phyloP scores from a whole-genome alignment of 1,284 basidiomycete species.

The Rhizoctonia solani region DNA sequence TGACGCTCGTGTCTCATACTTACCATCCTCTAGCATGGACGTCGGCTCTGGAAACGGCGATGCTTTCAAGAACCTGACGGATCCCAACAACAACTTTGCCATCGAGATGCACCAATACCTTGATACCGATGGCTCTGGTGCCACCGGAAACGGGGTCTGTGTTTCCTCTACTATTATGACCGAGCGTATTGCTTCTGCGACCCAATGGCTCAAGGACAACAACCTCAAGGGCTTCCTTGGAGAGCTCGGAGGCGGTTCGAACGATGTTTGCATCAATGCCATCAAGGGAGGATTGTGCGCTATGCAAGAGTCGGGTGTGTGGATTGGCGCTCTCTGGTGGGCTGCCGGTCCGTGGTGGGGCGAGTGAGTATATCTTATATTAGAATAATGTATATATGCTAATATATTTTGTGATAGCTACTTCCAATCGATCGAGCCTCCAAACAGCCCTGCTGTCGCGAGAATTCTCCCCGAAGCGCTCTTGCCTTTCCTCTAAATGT shows the following conservation, averaged over 20 bases:
- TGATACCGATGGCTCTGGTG: constrained; percentile 64
- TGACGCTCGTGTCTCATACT: constrained; percentile 53
- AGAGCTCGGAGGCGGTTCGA: constrained; percentile 64
- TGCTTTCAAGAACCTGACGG: constrained; percentile 57
- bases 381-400: neutral
- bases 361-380: neutral
- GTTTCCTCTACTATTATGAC: constrained; percentile 63
- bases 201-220: constrained; percentile 61
- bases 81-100: constrained; percentile 65
- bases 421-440: constrained; percentile 50
- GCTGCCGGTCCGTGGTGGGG: constrained; percentile 36
- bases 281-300: constrained; percentile 60
- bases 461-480: constrained; percentile 60
- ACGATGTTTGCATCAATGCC: constrained; percentile 56
- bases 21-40: constrained; percentile 49
- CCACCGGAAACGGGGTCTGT: constrained; percentile 49
- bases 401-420: neutral
- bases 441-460: constrained; percentile 57
- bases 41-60: constrained; percentile 59
- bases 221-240: constrained; percentile 67
- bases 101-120: constrained; percentile 75
- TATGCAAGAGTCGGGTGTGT: constrained; percentile 62
- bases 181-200: constrained; percentile 59
- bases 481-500: constrained; percentile 56
- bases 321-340: constrained; percentile 53